Conservation (phyloP, 345 rosid species). For the Eutrema yunnanense region DNA sequence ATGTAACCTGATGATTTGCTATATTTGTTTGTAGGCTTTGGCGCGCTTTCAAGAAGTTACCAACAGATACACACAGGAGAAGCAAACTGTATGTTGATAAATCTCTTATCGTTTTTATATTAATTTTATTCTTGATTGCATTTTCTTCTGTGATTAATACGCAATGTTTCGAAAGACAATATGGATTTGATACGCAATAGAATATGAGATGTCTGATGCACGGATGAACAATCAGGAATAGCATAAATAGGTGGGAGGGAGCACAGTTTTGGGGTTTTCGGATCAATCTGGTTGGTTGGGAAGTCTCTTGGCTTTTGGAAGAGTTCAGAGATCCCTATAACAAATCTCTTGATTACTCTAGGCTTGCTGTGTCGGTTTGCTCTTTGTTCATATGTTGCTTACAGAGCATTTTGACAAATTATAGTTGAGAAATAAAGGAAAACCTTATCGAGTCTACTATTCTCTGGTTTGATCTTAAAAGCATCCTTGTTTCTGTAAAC, state of each 20-base stretch:
- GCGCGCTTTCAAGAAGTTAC: slow-evolving; percentile 97
- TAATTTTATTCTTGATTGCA: background rate
- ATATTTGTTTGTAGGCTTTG: slow-evolving; percentile 56
- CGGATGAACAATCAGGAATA: background rate
- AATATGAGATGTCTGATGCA: background rate
- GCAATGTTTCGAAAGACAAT: background rate
- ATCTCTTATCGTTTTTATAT: background rate
- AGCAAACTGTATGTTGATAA: slow-evolving; percentile 63
- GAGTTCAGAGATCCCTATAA: slow-evolving; percentile 81
- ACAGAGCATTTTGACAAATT: background rate
- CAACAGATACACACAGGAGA: slow-evolving; percentile 83
- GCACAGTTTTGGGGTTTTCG: background rate
- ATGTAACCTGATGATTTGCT: slow-evolving; percentile 2
- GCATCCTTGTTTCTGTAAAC: background rate
- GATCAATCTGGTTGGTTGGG: background rate
- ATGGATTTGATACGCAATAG: background rate
- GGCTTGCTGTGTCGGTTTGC: background rate
- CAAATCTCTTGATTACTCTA: slow-evolving; percentile 23
- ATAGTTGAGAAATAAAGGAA: background rate
- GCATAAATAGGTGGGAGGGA: background rate
- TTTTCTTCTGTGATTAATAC: background rate
- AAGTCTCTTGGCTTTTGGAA: slow-evolving; percentile 71
- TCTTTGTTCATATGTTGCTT: background rate
- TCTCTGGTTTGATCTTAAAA: background rate
- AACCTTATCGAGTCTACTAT: background rate